Evolutionary conservation across 176 grass and related monocot genomes (phyloP).

Genomic region (Musa schizocarpa): DNA sequence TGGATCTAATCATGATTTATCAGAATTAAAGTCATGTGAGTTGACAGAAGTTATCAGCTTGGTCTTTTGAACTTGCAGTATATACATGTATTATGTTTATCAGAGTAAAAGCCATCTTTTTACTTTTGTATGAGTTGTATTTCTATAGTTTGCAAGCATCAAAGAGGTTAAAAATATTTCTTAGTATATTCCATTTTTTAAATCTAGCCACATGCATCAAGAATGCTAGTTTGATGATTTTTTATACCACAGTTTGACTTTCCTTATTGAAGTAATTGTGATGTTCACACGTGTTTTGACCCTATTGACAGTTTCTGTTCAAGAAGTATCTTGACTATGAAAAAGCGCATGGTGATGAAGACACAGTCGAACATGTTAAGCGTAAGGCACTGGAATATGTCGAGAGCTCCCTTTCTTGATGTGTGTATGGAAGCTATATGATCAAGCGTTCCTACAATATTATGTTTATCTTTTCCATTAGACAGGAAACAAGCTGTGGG

Average conservation of each 20-base stretch:
- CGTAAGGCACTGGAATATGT: conserved; percentile 71
- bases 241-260: background rate
- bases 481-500: too few species aligned
- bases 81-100: too few species aligned
- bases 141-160: too few species aligned
- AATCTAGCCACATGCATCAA: background rate
- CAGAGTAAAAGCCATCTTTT: too few species aligned
- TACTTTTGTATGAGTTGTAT: too few species aligned
- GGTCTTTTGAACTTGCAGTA: too few species aligned
- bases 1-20: too few species aligned
- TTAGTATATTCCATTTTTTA: background rate
- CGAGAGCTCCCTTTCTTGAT: conserved; percentile 27
- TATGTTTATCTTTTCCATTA: too few species aligned
- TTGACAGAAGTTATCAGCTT: too few species aligned
- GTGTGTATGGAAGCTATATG: background rate
- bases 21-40: too few species aligned
- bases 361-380: conserved; percentile 62
- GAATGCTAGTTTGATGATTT: background rate
- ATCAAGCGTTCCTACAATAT: too few species aligned
- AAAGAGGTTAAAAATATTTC: background rate
- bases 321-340: conserved; percentile 88
- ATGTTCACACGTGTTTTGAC: conserved; percentile 1
- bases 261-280: background rate
- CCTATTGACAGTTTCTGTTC: conserved; percentile 64
- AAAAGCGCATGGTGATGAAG: conserved; percentile 36